Evolutionary conservation across 2,329 filamentous ascomycete species (phyloP).

Genomic region (Colletotrichum simmondsii): DNA sequence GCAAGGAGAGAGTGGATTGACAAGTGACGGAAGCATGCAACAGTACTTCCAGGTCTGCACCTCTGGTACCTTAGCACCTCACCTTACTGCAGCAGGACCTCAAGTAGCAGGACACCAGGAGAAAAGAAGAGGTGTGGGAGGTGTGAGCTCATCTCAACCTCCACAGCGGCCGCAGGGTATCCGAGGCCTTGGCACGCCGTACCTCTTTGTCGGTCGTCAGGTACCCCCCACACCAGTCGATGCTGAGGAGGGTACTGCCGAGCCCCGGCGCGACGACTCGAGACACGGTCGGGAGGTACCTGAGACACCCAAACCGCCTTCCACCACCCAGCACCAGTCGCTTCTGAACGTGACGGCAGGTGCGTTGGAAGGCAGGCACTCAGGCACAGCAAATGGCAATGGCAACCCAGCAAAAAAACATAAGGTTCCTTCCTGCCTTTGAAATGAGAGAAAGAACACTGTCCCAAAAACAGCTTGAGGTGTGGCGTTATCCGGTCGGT

Average conservation of each 20-base stretch:
- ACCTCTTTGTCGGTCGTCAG: background rate
- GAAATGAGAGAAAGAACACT: background rate
- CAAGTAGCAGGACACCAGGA: background rate
- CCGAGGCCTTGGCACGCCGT: slow-evolving; percentile 19
- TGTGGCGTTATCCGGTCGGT: slow-evolving; percentile 21
- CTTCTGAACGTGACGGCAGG: slow-evolving; percentile 27
- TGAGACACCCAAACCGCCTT: slow-evolving; percentile 12
- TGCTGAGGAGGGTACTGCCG: slow-evolving; percentile 10
- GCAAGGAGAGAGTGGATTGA: slow-evolving; percentile 22
- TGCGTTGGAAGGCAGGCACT: background rate
- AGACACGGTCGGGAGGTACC: slow-evolving; percentile 15
- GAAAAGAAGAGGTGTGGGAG: slow-evolving; percentile 22
- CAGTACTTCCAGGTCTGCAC: background rate
- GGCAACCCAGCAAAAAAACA: background rate
- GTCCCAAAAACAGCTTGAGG: slow-evolving; percentile 22
- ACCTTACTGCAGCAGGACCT: too few relatives aligned
- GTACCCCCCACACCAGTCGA: background rate
- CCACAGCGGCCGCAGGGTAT: slow-evolving; percentile 18
- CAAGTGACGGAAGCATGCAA: slow-evolving; percentile 34
- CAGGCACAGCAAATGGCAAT: background rate
- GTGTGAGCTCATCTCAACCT: slow-evolving; percentile 32
- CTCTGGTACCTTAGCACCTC: background rate
- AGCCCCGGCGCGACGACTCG: slow-evolving; percentile 10
- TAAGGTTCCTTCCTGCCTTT: background rate
- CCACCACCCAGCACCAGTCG: slow-evolving; percentile 22